Conservation (phyloP, 805 yeast genomes). For the Yarrowia sp. region DNA sequence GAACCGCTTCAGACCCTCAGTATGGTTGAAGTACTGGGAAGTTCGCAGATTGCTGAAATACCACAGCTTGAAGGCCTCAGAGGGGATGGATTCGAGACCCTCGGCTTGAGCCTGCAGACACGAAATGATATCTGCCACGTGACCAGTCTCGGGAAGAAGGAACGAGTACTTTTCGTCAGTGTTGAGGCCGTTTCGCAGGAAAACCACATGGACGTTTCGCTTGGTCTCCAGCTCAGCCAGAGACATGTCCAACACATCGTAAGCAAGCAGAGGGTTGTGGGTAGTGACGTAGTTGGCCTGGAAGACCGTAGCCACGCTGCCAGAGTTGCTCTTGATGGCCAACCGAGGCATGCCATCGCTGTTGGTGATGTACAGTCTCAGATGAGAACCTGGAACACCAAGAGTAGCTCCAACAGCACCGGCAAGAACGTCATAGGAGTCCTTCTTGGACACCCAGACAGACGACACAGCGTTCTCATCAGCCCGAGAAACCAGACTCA, state of each 20-base stretch:
- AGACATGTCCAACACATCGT: constrained; percentile 73
- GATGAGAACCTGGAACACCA: constrained; percentile 54
- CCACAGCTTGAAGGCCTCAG: constrained; percentile 41
- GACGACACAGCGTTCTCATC: constrained; percentile 34
- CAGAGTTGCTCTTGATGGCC: constrained; percentile 38
- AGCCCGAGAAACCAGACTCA: constrained; percentile 32
- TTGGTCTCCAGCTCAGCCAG: constrained; percentile 74
- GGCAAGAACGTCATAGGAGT: constrained; percentile 59
- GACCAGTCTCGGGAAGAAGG: constrained; percentile 3
- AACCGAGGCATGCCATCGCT: constrained; percentile 50
- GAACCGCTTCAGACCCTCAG: constrained; percentile 40
- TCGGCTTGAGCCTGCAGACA: constrained; percentile 48
- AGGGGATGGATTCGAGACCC: constrained; percentile 37
- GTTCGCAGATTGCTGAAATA: constrained; percentile 27
- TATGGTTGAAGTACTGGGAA: too few species aligned
- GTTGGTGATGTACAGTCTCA: constrained; percentile 65
- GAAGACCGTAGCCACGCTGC: constrained; percentile 41
- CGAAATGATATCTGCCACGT: neutral
- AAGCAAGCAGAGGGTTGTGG: constrained; percentile 48
- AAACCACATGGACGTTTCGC: constrained; percentile 32
- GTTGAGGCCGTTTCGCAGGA: neutral
- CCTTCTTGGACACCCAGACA: constrained; percentile 66
- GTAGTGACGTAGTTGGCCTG: constrained; percentile 29
- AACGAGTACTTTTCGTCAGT: neutral
- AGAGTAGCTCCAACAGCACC: constrained; percentile 56